Percentiles rank a stretch among this genome's conserved stretches.
Conservation (phyloP, 148 eudicot species). For the Linanthus parryae region DNA sequence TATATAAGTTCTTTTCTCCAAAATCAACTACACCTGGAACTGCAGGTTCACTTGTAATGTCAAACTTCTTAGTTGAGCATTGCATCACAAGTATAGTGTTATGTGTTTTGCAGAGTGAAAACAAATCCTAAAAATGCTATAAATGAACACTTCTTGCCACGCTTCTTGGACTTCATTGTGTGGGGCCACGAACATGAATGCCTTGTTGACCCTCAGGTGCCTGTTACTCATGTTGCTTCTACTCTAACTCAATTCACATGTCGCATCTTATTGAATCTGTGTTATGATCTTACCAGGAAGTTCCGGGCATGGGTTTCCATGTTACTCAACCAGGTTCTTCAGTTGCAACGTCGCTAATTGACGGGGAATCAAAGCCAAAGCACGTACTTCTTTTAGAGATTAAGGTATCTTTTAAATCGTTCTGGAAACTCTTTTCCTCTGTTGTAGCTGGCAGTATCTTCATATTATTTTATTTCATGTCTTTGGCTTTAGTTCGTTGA, state of each 20-base stretch:
- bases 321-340: conserved; percentile 99
- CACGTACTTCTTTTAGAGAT: conserved; percentile 95
- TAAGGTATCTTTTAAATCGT: conserved; percentile 45
- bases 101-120: conserved; percentile 65
- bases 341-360: conserved; percentile 95
- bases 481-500: background rate
- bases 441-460: too few species aligned
- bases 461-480: background rate
- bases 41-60: background rate
- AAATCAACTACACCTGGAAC: background rate
- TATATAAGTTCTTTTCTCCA: background rate
- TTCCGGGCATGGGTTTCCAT: conserved; percentile 98
- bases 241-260: background rate
- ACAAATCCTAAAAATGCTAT: conserved; percentile 99
- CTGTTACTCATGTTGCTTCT: background rate
- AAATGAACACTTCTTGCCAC: conserved; percentile 93
- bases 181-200: conserved; percentile 99
- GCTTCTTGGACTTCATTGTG: conserved; percentile 92
- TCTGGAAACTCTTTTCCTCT: background rate
- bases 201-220: conserved; percentile 95
- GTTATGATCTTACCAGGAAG: conserved; percentile 49
- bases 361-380: conserved; percentile 94
- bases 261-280: conserved; percentile 6
- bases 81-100: background rate
- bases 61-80: too few species aligned